These are phyloP conservation scores for Nicotiana tomentosiformis DNA, from an alignment of 257 asterid species.

Conservation along the genomic window DNA sequence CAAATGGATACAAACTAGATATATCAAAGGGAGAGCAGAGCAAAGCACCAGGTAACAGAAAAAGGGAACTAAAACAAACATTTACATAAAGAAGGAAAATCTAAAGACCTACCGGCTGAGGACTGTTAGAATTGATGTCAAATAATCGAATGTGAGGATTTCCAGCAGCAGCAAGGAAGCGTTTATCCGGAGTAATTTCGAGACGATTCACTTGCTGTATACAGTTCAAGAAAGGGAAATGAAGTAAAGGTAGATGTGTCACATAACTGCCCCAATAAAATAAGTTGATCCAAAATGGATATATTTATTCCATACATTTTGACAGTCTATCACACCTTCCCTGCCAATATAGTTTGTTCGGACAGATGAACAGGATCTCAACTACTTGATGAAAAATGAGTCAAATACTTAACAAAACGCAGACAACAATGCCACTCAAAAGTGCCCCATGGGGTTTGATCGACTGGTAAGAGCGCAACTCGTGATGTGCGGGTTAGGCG, in stretches of 20 bases:
- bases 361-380: background rate
- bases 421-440: background rate
- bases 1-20: background rate
- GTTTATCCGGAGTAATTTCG: slow-evolving; percentile 90
- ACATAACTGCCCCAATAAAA: background rate
- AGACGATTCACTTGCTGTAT: slow-evolving; percentile 93
- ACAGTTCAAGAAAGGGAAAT: background rate
- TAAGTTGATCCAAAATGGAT: background rate
- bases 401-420: background rate
- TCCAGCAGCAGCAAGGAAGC: slow-evolving; percentile 92
- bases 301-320: background rate
- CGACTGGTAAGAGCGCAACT: no score
- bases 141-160: slow-evolving; percentile 96
- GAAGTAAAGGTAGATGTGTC: background rate
- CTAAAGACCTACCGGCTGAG: slow-evolving; percentile 65
- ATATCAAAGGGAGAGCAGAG: background rate
- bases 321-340: background rate
- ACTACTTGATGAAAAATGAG: background rate
- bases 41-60: background rate
- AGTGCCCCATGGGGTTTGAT: no score
- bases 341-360: background rate
- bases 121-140: slow-evolving; percentile 76
- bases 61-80: background rate
- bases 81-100: slow-evolving; percentile 5
- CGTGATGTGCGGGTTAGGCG: no score